A percentile compares a stretch with the other conserved stretches of the same genome.
Conservation (phyloP, 2,329 filamentous ascomycete species). For the Amylocarpus encephaloides region DNA sequence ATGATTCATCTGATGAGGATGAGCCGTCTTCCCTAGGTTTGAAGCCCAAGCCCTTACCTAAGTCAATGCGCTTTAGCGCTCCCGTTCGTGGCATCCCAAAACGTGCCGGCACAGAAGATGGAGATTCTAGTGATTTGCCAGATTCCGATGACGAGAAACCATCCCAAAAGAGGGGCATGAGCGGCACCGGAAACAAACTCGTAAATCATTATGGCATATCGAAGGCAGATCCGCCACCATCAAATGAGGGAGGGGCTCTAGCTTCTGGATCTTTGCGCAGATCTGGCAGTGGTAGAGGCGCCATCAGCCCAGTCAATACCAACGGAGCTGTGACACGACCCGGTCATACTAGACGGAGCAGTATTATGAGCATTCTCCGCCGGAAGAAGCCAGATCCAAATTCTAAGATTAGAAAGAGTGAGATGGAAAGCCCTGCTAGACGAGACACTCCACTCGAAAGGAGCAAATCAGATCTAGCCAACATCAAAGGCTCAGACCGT, state of each 20-base stretch:
- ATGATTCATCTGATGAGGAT: slow-evolving; percentile 58
- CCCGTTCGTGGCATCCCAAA: slow-evolving; percentile 46
- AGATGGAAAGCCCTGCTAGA: slow-evolving; percentile 52
- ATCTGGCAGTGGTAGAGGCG: slow-evolving; percentile 32
- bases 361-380: slow-evolving; percentile 55
- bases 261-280: slow-evolving; percentile 32
- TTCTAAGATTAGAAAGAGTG: slow-evolving; percentile 48
- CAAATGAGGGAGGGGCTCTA: slow-evolving; percentile 16
- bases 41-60: slow-evolving; percentile 3
- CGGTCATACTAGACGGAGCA: slow-evolving; percentile 38
- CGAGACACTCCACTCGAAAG: slow-evolving; percentile 58
- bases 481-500: slow-evolving; percentile 33
- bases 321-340: slow-evolving; percentile 20
- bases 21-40: slow-evolving; percentile 24
- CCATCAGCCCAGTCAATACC: slow-evolving; percentile 18
- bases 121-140: slow-evolving; percentile 53
- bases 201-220: not conserved
- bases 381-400: slow-evolving; percentile 52
- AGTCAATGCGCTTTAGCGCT: slow-evolving; percentile 18
- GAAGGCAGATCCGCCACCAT: not conserved
- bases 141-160: slow-evolving; percentile 51
- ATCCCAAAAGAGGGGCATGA: slow-evolving; percentile 21
- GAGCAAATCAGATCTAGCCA: slow-evolving; percentile 45
- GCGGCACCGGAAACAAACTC: slow-evolving; percentile 2
- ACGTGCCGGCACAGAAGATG: slow-evolving; percentile 43